Evolutionary conservation across 768 basidiomycete species (phyloP).

Genomic region (Pleurotus eryngii): DNA sequence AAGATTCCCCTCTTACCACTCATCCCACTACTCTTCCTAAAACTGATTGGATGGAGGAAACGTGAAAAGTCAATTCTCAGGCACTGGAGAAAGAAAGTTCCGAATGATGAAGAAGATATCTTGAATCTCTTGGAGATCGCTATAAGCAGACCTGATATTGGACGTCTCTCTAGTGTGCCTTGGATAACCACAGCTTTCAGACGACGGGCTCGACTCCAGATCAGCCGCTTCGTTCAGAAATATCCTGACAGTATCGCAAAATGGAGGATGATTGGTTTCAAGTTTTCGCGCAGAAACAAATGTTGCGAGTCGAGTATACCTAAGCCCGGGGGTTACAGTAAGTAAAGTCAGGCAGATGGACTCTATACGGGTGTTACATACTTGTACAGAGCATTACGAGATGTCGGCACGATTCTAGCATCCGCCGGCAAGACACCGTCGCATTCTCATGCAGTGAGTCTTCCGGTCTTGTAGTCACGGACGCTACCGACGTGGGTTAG

Average conservation of each 20-base stretch:
- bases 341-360: no score
- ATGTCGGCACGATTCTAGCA: no score
- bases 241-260: not conserved
- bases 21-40: slow-evolving; percentile 34
- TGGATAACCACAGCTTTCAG: not conserved
- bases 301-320: no score
- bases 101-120: slow-evolving; percentile 39
- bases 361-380: no score
- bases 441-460: no score
- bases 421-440: no score
- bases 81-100: slow-evolving; percentile 34
- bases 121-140: slow-evolving; percentile 35
- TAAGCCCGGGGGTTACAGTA: no score
- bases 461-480: no score
- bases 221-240: not conserved
- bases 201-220: not conserved
- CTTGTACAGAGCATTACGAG: no score
- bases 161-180: not conserved
- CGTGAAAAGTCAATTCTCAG: slow-evolving; percentile 27
- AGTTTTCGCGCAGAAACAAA: no score
- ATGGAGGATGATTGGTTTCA: not conserved
- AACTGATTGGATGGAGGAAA: slow-evolving; percentile 40
- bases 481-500: no score
- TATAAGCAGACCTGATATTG: slow-evolving; percentile 6
- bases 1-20: slow-evolving; percentile 34